A percentile compares a stretch with the other conserved stretches of the same genome.
phyloP scores from a whole-genome alignment of 1,284 basidiomycete genomes.

The Porogramme epimiltina region DNA sequence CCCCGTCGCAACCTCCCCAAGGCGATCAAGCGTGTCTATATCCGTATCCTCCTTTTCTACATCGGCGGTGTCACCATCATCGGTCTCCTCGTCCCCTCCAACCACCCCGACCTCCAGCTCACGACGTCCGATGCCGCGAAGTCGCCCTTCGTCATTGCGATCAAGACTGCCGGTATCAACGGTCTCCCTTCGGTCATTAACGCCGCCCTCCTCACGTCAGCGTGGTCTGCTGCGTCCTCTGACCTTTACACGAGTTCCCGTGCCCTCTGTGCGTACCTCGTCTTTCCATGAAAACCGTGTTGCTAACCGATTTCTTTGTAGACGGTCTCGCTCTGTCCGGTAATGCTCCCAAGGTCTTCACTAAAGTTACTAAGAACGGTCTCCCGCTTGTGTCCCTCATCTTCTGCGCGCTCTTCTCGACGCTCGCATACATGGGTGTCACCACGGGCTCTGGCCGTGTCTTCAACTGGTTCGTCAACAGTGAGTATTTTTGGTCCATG shows the following conservation, averaged over 20 bases:
- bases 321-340: constrained; percentile 80
- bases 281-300: neutral
- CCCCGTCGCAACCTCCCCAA: constrained; percentile 68
- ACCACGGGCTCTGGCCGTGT: constrained; percentile 54
- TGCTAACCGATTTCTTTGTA: constrained; percentile 26
- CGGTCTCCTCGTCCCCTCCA: constrained; percentile 76
- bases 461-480: constrained; percentile 71
- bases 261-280: constrained; percentile 63
- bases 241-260: constrained; percentile 85
- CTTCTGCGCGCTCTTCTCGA: constrained; percentile 70
- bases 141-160: constrained; percentile 86
- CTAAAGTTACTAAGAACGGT: constrained; percentile 67
- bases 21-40: constrained; percentile 68
- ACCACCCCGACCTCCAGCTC: constrained; percentile 57
- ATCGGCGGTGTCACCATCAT: constrained; percentile 60
- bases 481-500: constrained; percentile 12
- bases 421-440: constrained; percentile 75
- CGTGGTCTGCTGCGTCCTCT: constrained; percentile 85
- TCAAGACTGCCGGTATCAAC: constrained; percentile 73
- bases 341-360: constrained; percentile 80
- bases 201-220: constrained; percentile 82
- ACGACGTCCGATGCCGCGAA: constrained; percentile 60
- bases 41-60: constrained; percentile 79
- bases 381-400: constrained; percentile 76
- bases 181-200: constrained; percentile 87